Evolutionary conservation across 306 rosid genomes (phyloP).

Genomic region (Rosa lucieae): DNA sequence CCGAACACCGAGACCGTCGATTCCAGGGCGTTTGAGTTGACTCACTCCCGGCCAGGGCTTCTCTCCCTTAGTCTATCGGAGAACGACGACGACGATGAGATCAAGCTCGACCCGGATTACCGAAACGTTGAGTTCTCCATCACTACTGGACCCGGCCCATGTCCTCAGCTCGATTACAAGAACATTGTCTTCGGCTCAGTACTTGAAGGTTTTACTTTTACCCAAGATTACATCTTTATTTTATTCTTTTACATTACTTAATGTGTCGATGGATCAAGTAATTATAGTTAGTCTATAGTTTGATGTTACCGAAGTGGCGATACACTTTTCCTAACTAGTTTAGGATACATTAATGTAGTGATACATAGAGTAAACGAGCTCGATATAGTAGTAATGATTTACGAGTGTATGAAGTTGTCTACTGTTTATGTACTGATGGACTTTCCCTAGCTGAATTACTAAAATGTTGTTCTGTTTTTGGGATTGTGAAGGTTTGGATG

Average conservation of each 20-base stretch:
- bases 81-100: constrained; percentile 72
- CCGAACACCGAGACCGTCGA: constrained; percentile 72
- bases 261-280: background rate
- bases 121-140: constrained; percentile 80
- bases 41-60: constrained; percentile 72
- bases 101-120: constrained; percentile 67
- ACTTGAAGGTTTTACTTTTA: constrained; percentile 67
- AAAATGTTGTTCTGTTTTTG: background rate
- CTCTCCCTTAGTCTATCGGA: constrained; percentile 77
- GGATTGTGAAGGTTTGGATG: constrained; percentile 67
- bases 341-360: background rate
- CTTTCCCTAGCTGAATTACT: background rate
- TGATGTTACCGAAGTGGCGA: too few species aligned
- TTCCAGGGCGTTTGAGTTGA: constrained; percentile 53
- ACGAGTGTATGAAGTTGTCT: background rate
- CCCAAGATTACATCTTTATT: background rate
- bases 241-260: too few species aligned
- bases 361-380: too few species aligned
- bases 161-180: constrained; percentile 72
- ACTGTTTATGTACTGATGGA: background rate
- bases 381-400: too few species aligned
- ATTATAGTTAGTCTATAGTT: too few species aligned
- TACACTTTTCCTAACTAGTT: background rate
- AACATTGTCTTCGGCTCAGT: constrained; percentile 86
- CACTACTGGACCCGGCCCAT: constrained; percentile 92